Conservation (phyloP, 2,329 filamentous ascomycete genomes). For the Diaporthe ampelina region DNA sequence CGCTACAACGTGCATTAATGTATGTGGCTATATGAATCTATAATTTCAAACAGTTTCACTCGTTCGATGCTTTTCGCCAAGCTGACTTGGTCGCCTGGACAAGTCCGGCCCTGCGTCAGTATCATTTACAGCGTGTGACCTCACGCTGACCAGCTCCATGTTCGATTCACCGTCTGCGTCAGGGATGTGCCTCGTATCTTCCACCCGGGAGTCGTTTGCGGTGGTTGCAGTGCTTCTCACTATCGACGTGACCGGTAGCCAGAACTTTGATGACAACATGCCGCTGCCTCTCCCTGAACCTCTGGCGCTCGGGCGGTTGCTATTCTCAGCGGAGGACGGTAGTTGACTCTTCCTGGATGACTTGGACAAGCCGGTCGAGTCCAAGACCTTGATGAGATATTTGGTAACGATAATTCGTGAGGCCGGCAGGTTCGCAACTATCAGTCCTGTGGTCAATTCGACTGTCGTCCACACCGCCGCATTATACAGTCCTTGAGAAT, state of each 20-base stretch:
- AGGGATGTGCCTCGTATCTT: background rate
- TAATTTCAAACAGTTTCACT: background rate
- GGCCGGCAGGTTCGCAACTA: constrained; percentile 24
- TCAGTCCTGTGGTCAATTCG: constrained; percentile 26
- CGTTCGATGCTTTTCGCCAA: constrained; percentile 2
- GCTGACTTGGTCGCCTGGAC: constrained; percentile 19
- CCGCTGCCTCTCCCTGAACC: constrained; percentile 1
- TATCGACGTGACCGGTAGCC: constrained; percentile 6
- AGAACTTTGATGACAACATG: constrained; percentile 14
- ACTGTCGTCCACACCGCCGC: constrained; percentile 16
- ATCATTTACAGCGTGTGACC: background rate
- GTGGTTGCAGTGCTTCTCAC: constrained; percentile 3
- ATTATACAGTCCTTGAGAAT: constrained; percentile 6
- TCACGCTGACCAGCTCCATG: constrained; percentile 22
- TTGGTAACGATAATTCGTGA: constrained; percentile 16
- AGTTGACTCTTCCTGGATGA: constrained; percentile 4
- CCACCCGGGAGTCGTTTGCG: background rate
- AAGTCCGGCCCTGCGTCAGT: background rate
- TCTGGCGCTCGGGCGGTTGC: constrained; percentile 1
- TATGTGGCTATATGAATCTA: too few relatives aligned
- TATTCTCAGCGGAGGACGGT: background rate
- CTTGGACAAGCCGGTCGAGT: constrained; percentile 8
- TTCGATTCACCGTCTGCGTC: constrained; percentile 6
- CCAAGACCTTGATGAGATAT: background rate
- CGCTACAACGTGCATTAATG: background rate